These are phyloP conservation scores for Aciculosporium take DNA, from an alignment of 2,329 filamentous ascomycete species.

Conservation along the genomic window DNA sequence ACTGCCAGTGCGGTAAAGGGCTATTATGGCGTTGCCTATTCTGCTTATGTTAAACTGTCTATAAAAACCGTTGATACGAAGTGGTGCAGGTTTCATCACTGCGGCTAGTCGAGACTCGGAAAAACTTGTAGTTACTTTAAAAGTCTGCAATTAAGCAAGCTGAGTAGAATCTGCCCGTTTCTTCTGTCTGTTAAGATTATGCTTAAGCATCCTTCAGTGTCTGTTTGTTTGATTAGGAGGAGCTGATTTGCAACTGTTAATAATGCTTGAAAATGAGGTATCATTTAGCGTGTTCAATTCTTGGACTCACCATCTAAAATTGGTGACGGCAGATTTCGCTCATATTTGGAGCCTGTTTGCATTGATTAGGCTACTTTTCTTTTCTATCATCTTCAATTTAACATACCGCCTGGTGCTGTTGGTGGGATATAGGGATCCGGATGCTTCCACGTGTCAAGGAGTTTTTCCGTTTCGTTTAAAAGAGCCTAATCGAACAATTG, in stretches of 20 bases:
- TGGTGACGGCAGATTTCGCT: constrained; percentile 75
- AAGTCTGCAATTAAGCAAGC: not conserved
- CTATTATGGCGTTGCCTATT: too few relatives aligned
- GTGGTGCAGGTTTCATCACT: too few relatives aligned
- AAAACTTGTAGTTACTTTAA: too few relatives aligned
- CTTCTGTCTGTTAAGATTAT: not conserved
- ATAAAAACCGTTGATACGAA: too few relatives aligned
- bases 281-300: not conserved
- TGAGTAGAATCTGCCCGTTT: not conserved
- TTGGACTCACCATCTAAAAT: constrained; percentile 61
- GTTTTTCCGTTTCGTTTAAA: constrained; percentile 72
- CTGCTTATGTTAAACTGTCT: too few relatives aligned
- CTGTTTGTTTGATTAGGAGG: constrained; percentile 11
- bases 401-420: constrained; percentile 79
- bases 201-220: not conserved
- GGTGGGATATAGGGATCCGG: constrained; percentile 85
- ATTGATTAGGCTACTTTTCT: constrained; percentile 7
- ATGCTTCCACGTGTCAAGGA: constrained; percentile 92
- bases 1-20: too few relatives aligned
- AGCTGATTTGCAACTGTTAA: constrained; percentile 9
- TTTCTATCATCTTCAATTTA: not conserved
- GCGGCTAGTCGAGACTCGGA: too few relatives aligned
- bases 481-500: constrained; percentile 51
- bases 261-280: not conserved
- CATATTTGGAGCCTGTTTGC: constrained; percentile 73